These are phyloP conservation scores for Boletus subluridellus DNA, from an alignment of 1,284 basidiomycete genomes.

Conservation along the genomic window DNA sequence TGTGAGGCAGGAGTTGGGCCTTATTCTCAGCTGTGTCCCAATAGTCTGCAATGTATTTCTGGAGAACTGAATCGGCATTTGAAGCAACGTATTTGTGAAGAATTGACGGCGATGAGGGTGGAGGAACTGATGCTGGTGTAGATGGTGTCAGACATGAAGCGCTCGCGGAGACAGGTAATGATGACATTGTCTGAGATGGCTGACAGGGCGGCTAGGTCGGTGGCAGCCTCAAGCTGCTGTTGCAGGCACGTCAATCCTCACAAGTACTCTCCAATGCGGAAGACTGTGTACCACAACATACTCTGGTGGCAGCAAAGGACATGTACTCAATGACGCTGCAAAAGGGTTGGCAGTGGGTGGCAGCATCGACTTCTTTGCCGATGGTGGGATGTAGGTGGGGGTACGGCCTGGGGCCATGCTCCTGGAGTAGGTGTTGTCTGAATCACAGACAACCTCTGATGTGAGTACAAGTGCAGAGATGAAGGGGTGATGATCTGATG, in stretches of 20 bases:
- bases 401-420: slow-evolving; percentile 24
- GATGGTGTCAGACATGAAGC: slow-evolving; percentile 79
- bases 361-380: too few species aligned
- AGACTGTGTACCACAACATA: too few species aligned
- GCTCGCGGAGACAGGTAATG: slow-evolving; percentile 78
- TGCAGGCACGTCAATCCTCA: slow-evolving; percentile 36
- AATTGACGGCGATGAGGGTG: slow-evolving; percentile 75
- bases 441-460: too few species aligned
- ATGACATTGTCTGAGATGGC: slow-evolving; percentile 72
- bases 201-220: slow-evolving; percentile 60
- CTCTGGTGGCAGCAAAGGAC: too few species aligned
- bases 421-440: too few species aligned
- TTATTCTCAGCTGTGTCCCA: slow-evolving; percentile 57
- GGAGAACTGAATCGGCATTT: slow-evolving; percentile 77
- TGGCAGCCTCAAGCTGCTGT: slow-evolving; percentile 64
- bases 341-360: too few species aligned
- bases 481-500: too few species aligned
- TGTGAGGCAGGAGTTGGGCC: slow-evolving; percentile 64
- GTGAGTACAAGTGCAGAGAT: too few species aligned
- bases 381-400: too few species aligned
- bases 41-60: slow-evolving; percentile 80
- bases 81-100: slow-evolving; percentile 82
- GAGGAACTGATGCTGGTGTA: slow-evolving; percentile 76
- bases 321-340: too few species aligned
- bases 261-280: too few species aligned